Evolutionary conservation across 2,329 filamentous ascomycete genomes (phyloP).

Genomic region (Taxawa tesnikishii): DNA sequence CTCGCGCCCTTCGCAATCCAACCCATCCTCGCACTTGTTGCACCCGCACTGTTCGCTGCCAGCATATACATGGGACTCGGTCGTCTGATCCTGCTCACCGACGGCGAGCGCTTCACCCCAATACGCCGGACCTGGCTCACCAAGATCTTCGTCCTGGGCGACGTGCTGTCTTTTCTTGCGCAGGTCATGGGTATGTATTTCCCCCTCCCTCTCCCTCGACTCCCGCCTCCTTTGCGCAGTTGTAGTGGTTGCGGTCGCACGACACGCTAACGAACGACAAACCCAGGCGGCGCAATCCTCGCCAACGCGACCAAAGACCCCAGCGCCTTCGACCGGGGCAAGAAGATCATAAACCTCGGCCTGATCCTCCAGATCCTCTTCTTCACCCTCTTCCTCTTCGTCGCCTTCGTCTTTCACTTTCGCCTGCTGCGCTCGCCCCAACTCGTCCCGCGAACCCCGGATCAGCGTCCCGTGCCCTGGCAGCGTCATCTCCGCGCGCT

Average conservation of each 20-base stretch:
- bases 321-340: too few relatives aligned
- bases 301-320: too few relatives aligned
- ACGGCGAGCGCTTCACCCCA: constrained; percentile 29
- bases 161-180: constrained; percentile 35
- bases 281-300: too few relatives aligned
- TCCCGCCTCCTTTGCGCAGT: too few relatives aligned
- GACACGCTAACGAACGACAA: too few relatives aligned
- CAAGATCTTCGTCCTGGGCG: constrained; percentile 35
- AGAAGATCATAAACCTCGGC: constrained; percentile 35
- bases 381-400: constrained; percentile 36
- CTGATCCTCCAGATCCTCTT: constrained; percentile 39
- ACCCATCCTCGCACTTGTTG: constrained; percentile 33
- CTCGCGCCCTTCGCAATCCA: constrained; percentile 30
- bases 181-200: constrained; percentile 23
- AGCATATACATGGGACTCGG: constrained; percentile 38
- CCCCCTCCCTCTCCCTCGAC: too few relatives aligned
- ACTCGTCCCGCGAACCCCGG: background rate
- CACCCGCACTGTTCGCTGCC: constrained; percentile 37
- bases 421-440: constrained; percentile 13
- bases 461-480: constrained; percentile 17
- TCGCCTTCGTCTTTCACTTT: constrained; percentile 16
- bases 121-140: constrained; percentile 33
- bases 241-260: too few relatives aligned
- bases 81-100: constrained; percentile 29
- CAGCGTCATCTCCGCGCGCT: constrained; percentile 27